A percentile compares a stretch with the other conserved stretches of the same genome.
Evolutionary conservation across 2,329 filamentous ascomycete species (phyloP).

Genomic region (Taxawa tesnikishii): DNA sequence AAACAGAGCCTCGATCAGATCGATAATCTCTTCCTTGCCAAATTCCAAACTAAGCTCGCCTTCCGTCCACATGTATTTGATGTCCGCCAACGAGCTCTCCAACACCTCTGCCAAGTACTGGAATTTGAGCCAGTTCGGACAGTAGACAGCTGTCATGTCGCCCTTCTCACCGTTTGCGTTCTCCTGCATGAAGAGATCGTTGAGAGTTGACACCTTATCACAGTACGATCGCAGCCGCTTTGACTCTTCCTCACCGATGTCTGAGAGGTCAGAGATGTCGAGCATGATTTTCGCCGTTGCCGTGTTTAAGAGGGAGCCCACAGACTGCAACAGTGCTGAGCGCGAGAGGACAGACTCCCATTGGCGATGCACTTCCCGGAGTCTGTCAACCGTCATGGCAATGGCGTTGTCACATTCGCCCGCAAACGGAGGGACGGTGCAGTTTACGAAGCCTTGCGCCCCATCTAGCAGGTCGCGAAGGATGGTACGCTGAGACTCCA

Average conservation of each 20-base stretch:
- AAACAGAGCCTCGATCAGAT: slow-evolving; percentile 52
- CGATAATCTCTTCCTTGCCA: slow-evolving; percentile 47
- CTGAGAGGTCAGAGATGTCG: slow-evolving; percentile 50
- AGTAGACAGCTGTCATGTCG: slow-evolving; percentile 48
- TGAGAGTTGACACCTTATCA: slow-evolving; percentile 41
- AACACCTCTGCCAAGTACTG: slow-evolving; percentile 52
- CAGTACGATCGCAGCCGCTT: slow-evolving; percentile 46
- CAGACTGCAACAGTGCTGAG: slow-evolving; percentile 48
- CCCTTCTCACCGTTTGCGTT: slow-evolving; percentile 23
- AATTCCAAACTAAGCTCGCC: slow-evolving; percentile 53
- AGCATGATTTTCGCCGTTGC: slow-evolving; percentile 47
- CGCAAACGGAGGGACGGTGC: slow-evolving; percentile 46
- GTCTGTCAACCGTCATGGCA: slow-evolving; percentile 43
- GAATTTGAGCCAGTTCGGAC: slow-evolving; percentile 52
- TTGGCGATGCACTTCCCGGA: slow-evolving; percentile 42
- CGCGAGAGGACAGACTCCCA: slow-evolving; percentile 48
- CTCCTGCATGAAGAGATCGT: slow-evolving; percentile 43
- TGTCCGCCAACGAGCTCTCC: slow-evolving; percentile 50
- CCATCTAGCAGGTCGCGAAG: slow-evolving; percentile 50
- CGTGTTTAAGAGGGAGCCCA: slow-evolving; percentile 46
- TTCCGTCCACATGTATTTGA: slow-evolving; percentile 53
- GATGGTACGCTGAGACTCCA: slow-evolving; percentile 53
- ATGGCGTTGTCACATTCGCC: slow-evolving; percentile 49
- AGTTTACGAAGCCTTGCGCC: slow-evolving; percentile 48
- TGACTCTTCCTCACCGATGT: slow-evolving; percentile 52